Base-by-base conservation (phyloP, 2,329 filamentous ascomycete species). In the Fusarium tuaranense region DNA sequence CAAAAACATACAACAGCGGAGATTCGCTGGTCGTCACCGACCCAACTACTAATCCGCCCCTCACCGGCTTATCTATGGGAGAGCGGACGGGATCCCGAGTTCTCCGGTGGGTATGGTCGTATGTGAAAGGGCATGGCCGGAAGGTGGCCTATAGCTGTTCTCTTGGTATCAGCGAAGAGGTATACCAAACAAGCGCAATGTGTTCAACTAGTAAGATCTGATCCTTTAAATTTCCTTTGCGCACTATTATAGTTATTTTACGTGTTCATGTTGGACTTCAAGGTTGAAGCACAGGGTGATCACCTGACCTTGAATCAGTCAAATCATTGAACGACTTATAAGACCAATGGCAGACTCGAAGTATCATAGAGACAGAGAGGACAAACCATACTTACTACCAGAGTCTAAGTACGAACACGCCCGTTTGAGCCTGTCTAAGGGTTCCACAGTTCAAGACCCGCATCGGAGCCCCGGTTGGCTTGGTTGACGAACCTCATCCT, bases 1-100 rank as follows among this genome's bases (percentile, higher is more conserved):
- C 22, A 51, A 51, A 51, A 51, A 53, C 48, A 53, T 53, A 30
- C 48, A 53, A 53, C 48, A 53, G 48, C 48, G 25, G 48, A 25
- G 48, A 53, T 53, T 53, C 48, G 48, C 48, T 53, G 48, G 48
- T 53, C 48, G 48, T 53, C 48, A 53, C 48, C 48, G 48, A 53
- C 48, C 48, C 48, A 53, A 53, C 48, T 53, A 53, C 48, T 53
- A 53, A 53, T 53, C 48, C 25, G 48, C 48, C 48, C 48, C 48
- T 53, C 48, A 53, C 48, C 16, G 48, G 48, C 48, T 53, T 53
- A 53, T 53, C 48, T 53, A 53, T 53, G 48, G 48, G 48, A 53
- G 48, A 53, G 48, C 48, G 48, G 48, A 53, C 48, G 48, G 48
- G 48, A 53, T 53, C 25, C 48, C 48, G 48, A 53, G 48, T 53